A percentile compares a stretch with the other conserved stretches of the same genome.
Conservation (phyloP, 2,329 filamentous ascomycete species). For the Aureobasidium vineae region DNA sequence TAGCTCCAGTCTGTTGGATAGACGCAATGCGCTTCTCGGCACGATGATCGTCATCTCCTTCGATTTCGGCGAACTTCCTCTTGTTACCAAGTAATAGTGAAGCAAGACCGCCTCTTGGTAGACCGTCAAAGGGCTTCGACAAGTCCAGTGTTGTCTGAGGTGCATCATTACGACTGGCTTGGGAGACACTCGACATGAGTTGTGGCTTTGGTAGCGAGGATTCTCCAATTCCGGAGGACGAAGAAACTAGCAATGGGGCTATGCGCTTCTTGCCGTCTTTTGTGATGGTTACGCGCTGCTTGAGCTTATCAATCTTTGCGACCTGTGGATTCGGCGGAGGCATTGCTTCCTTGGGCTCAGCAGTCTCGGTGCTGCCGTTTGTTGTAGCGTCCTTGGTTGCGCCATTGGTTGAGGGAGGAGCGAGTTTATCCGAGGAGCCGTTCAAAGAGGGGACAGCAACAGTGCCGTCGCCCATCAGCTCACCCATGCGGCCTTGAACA, state of each 20-base stretch:
- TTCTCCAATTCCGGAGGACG: conserved; percentile 79
- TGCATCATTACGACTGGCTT: conserved; percentile 57
- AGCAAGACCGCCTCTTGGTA: conserved; percentile 84
- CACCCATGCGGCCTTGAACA: conserved; percentile 93
- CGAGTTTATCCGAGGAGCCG: conserved; percentile 32
- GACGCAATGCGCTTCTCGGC: conserved; percentile 59
- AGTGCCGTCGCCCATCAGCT: conserved; percentile 86
- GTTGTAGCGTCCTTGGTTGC: conserved; percentile 38
- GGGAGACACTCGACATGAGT: conserved; percentile 68
- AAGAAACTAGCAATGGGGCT: conserved; percentile 79
- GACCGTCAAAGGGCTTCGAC: conserved; percentile 87
- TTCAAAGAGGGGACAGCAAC: conserved; percentile 50
- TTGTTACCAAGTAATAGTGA: conserved; percentile 91
- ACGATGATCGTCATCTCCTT: conserved; percentile 70
- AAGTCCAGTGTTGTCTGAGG: conserved; percentile 84
- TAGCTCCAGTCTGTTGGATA: conserved; percentile 62
- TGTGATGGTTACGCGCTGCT: conserved; percentile 88
- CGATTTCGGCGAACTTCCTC: conserved; percentile 70
- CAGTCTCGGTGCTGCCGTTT: conserved; percentile 33
- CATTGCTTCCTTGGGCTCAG: conserved; percentile 52
- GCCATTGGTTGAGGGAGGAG: conserved; percentile 47
- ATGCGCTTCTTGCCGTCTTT: conserved; percentile 98
- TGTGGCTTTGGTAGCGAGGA: conserved; percentile 88
- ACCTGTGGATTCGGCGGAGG: conserved; percentile 53
- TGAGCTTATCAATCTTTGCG: conserved; percentile 66